phyloP scores from a whole-genome alignment of 768 basidiomycete genomes.

The Sporobolomyces pararoseus region DNA sequence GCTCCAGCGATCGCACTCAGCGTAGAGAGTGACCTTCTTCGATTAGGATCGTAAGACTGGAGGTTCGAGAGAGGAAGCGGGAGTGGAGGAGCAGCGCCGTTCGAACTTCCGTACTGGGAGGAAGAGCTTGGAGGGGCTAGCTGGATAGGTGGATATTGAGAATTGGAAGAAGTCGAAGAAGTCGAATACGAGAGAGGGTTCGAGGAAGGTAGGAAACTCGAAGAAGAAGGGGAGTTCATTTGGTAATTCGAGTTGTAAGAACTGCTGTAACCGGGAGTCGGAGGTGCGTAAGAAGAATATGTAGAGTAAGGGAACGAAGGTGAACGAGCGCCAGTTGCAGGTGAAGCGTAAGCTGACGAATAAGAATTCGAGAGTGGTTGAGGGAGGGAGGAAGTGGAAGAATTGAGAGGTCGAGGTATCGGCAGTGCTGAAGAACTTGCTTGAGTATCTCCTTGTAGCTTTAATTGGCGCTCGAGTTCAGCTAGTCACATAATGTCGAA shows the following conservation, averaged over 20 bases:
- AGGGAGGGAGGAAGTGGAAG: neutral
- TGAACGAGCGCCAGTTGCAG: constrained; percentile 8
- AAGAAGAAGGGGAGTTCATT: neutral
- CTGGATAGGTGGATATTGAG: constrained; percentile 27
- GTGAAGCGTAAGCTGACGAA: neutral
- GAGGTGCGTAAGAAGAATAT: neutral
- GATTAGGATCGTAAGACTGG: neutral
- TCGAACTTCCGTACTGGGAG: neutral
- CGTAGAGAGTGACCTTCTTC: constrained; percentile 10
- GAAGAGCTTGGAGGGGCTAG: constrained; percentile 2
- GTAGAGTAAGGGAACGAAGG: constrained; percentile 19
- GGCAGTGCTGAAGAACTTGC: too few species aligned
- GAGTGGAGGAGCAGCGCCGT: neutral
- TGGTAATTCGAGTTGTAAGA: neutral
- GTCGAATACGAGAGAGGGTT: neutral
- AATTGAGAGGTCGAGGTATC: neutral
- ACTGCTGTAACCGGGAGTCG: neutral
- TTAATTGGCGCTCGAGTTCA: constrained; percentile 28
- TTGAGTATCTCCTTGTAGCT: constrained; percentile 16
- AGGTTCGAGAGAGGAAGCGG: neutral
- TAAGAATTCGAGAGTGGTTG: neutral
- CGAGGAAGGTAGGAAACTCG: neutral
- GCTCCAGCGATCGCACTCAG: constrained; percentile 14
- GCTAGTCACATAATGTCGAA: neutral
- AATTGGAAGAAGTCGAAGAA: neutral